Base-by-base conservation (phyloP, 2,329 filamentous ascomycete species). In the Diaporthe ampelina region DNA sequence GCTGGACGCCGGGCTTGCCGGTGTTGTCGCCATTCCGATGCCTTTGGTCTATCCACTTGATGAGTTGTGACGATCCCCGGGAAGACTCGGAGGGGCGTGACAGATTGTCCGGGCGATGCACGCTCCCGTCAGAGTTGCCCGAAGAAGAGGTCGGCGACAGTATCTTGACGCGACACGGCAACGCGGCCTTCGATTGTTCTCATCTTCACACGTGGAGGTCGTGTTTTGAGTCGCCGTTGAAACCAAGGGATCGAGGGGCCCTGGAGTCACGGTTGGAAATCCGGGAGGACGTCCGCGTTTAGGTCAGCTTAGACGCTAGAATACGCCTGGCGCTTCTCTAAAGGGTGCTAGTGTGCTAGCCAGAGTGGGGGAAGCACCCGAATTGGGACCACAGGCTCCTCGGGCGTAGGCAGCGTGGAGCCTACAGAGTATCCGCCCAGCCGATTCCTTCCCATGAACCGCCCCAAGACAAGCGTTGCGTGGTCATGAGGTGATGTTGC, bases 1-100 rank as follows among this genome's bases (percentile, higher is more conserved):
- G 61, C 61, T 67, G 45, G 61, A 67, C 26, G 29, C 45, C 29
- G 63, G 63, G 32, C 63, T 67, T n/a, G 63, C 63, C 40, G 45
- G 45, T 52, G 45, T 26, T 26, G 63, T 67, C 29, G 45, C 45
- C 63, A 67, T 52, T 15, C 15, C 40, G 3, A 37, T 13, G 45
- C 21, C n/a, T 13, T 24, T 21, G 15, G 19, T n/a, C 21, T 24
- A 17, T 50, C 13, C 10, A 26, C 43, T 48, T 19, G 21, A 29
- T 50, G 19, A 7, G 54, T 21, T 57, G 19, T 57, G 17, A 26
- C 15, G 3, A 35, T 11, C 29, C 17, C 54, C 2, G 54, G 8
- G 54, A 58, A 63, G n/a, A 15, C 8, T 24, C 24, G 21, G 37
- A 24, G 8, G 37, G 24, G 6, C 19, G 58, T 8, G 24, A 8